Evolutionary conservation across 345 rosid species (phyloP), one percentile per base, ranked within the genome.

Genomic region (Balakata baccata): DNA sequence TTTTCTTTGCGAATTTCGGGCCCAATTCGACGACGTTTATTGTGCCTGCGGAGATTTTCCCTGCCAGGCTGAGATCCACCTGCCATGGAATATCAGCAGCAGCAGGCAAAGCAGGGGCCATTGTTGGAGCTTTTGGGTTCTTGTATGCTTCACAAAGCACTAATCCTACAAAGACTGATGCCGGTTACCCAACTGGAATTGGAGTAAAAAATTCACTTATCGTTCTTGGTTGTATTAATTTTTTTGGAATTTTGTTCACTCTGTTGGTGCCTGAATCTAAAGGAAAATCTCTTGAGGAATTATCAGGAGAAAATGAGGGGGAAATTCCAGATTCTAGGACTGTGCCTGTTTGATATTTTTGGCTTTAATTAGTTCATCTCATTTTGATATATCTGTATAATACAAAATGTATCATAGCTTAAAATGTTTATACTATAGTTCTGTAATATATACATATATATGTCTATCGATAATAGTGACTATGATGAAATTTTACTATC

Each of bases 1-100:
- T 73, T 56, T 73, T 73, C 76, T 73, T 73, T 13, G 76, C 76
- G 6, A 73, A 73, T 20, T 73, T 73, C 34, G 76, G 76, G 57
- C 76, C 76, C 18, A 73, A 73, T 54, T 63, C 76, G 11, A 73
- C 76, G 2, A 73, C 76, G 38, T 73, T 73, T 41, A 70, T 73
- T 7, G 76, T 72, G n/a, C 75, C 75, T 0, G 75, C 75, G 1
- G 75, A 72, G 69, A 72, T 72, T 14, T 72, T 72, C 41, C 76
- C 76, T 0, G 76, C 76, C 10, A 73, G 76, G 63, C 53, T 73
- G 0, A 73, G 76, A 17, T 73, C 76, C 41, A 73, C 76, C 0
- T 73, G 76, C 47, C 76, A 73, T 73, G 76, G 76, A 17, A 64
- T 73, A 53, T 73, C 76, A 25, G 76, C 76, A 17, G 76, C 76